Percentiles rank a stretch among this genome's conserved stretches.
phyloP scores from a whole-genome alignment of 371 early-diverging fungal species.

The Actinomortierella ambigua region DNA sequence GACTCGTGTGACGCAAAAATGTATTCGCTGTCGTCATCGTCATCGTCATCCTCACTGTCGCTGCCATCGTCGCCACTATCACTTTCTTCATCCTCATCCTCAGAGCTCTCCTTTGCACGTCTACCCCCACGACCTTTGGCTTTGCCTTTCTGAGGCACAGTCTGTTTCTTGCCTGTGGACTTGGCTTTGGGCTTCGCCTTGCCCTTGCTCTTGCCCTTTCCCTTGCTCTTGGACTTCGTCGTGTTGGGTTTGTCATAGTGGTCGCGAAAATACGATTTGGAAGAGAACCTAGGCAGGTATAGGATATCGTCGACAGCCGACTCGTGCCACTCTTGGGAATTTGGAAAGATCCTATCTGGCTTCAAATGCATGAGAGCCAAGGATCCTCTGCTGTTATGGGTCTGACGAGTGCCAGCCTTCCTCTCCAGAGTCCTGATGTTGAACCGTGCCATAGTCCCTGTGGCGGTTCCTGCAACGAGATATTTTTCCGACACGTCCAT shows the following conservation, averaged over 20 bases:
- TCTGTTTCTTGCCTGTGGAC: conserved; percentile 15
- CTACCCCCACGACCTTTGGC: conserved; percentile 63
- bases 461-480: conserved; percentile 29
- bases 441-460: conserved; percentile 43
- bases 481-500: conserved; percentile 42
- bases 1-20: conserved; percentile 37
- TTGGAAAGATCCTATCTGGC: conserved; percentile 47
- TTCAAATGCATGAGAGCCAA: background rate
- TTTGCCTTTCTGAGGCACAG: background rate
- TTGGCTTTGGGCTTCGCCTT: conserved; percentile 32
- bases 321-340: conserved; percentile 64
- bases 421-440: conserved; percentile 17
- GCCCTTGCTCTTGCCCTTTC: conserved; percentile 40
- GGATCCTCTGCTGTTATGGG: no score
- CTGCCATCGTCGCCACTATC: background rate
- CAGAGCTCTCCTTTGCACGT: conserved; percentile 65
- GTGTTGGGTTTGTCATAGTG: conserved; percentile 21
- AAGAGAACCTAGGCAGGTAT: conserved; percentile 40
- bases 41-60: conserved; percentile 2
- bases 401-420: background rate
- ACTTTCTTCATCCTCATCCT: background rate
- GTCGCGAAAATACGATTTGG: conserved; percentile 17
- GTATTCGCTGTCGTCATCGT: conserved; percentile 16
- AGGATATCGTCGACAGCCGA: conserved; percentile 61
- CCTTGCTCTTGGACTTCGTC: conserved; percentile 25